Base-by-base conservation (phyloP, 257 asterid species). In the Solanum paucissectum region DNA sequence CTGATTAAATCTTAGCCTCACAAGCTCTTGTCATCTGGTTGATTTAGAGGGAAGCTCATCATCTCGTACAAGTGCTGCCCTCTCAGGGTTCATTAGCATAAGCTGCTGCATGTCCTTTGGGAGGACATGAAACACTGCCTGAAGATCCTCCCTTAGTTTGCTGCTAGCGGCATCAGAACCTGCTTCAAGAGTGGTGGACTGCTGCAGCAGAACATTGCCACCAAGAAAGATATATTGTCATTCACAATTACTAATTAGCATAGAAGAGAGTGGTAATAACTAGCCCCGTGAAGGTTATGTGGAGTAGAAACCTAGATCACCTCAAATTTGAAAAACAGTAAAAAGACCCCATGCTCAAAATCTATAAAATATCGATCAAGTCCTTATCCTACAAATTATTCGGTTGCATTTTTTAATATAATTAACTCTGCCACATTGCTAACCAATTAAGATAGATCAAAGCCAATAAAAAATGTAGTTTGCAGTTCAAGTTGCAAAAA, bases 71-170 rank as follows among this genome's bases (percentile, higher is more conserved):
- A 97, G 98, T 82, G 92, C 90, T 25, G 97, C 96, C 89, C 93
- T 93, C 55, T 90, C 93, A 8, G 99, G 98, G 86, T 94, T 97
- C 98, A 94, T 95, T 84, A 94, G 89, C 79, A 97, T 91, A 88
- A 95, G 99, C 91, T 96, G 94, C 83, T 96, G 99, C 91, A 95
- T 58, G 89, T 97, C 99, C 89, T 91, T 90, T 0, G 99, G 95
- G 32, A 97, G 96, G 86, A 94, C 92, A 64, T 84, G 91, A 88
- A 92, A 97, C 87, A 97, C 95, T 29, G 92, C 88, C 84, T 87
- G 94, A 90, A 97, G 93, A 93, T 97, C 99, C 86, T 90, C 91
- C 94, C 92, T 96, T 92, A 97, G 68, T 90, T 97, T 97, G 91
- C 86, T 46, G 91, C 95, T 90, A 58, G 93, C 93, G 76, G 92